A percentile compares a stretch with the other conserved stretches of the same genome.
Conservation (phyloP, 148 eudicot species). For the Arctostaphylos glauca region DNA sequence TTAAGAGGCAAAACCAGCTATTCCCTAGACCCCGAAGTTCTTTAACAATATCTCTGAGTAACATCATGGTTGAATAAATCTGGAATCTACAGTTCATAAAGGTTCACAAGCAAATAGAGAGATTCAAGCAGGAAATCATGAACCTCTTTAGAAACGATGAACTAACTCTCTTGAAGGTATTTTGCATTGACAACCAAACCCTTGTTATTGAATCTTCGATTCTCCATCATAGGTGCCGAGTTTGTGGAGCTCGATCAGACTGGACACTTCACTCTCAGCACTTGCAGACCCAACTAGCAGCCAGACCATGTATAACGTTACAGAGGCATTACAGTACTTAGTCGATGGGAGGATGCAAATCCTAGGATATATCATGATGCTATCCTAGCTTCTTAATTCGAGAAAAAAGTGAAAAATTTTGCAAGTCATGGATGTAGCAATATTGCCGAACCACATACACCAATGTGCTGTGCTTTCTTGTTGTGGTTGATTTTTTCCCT, state of each 20-base stretch:
- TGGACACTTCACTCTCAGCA: neutral
- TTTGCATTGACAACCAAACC: neutral
- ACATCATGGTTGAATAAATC: neutral
- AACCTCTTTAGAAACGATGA: neutral
- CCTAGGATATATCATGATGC: neutral
- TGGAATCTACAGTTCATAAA: neutral
- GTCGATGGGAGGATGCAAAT: neutral
- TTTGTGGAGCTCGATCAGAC: neutral
- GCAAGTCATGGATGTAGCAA: neutral
- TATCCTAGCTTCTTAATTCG: neutral
- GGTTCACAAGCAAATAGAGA: neutral
- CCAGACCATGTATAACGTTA: neutral
- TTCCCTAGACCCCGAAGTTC: neutral
- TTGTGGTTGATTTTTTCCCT: neutral
- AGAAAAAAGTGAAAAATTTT: neutral
- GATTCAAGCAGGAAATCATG: neutral
- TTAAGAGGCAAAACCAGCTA: constrained; percentile 5
- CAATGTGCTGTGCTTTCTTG: neutral
- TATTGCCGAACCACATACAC: neutral
- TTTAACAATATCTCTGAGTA: neutral
- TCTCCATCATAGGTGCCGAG: neutral
- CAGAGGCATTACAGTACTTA: neutral
- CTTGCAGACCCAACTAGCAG: neutral
- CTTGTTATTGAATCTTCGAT: neutral
- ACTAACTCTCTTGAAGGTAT: too few relatives aligned